phyloP scores from a whole-genome alignment of 768 basidiomycete species.

The Peribolospora kevripleyi region DNA sequence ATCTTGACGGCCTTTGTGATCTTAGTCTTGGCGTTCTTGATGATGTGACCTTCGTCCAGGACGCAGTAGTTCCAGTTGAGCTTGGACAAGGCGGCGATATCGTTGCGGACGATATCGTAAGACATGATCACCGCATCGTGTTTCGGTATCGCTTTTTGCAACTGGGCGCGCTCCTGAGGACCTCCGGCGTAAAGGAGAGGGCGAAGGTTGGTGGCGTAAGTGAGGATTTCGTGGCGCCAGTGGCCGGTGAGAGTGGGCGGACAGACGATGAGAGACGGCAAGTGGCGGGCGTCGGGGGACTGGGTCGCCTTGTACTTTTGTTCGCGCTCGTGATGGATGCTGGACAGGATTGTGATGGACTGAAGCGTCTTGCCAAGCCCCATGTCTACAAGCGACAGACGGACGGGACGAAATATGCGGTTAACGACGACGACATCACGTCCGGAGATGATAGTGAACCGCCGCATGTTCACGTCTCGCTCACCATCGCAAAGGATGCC shows the following conservation, averaged over 20 bases:
- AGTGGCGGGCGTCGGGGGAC: slow-evolving; percentile 51
- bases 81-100: slow-evolving; percentile 47
- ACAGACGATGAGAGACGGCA: slow-evolving; percentile 85
- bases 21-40: slow-evolving; percentile 97
- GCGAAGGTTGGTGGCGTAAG: slow-evolving; percentile 61
- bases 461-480: slow-evolving; percentile 9
- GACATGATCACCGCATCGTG: slow-evolving; percentile 90
- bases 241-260: slow-evolving; percentile 95
- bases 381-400: slow-evolving; percentile 43
- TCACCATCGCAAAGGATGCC: slow-evolving; percentile 91
- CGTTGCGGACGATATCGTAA: slow-evolving; percentile 91
- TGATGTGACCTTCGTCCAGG: slow-evolving; percentile 92
- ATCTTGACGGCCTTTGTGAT: slow-evolving; percentile 86
- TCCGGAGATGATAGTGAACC: not conserved
- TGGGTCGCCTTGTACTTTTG: slow-evolving; percentile 39
- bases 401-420: not conserved
- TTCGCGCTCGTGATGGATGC: slow-evolving; percentile 72
- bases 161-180: slow-evolving; percentile 47
- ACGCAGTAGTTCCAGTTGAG: slow-evolving; percentile 85
- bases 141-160: slow-evolving; percentile 37
- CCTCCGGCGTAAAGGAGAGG: slow-evolving; percentile 77
- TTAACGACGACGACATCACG: not conserved
- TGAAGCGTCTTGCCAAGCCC: slow-evolving; percentile 94
- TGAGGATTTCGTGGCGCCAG: slow-evolving; percentile 94
- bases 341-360: slow-evolving; percentile 84